Conservation (phyloP, 2,329 filamentous ascomycete genomes). For the Apiospora phragmitis region DNA sequence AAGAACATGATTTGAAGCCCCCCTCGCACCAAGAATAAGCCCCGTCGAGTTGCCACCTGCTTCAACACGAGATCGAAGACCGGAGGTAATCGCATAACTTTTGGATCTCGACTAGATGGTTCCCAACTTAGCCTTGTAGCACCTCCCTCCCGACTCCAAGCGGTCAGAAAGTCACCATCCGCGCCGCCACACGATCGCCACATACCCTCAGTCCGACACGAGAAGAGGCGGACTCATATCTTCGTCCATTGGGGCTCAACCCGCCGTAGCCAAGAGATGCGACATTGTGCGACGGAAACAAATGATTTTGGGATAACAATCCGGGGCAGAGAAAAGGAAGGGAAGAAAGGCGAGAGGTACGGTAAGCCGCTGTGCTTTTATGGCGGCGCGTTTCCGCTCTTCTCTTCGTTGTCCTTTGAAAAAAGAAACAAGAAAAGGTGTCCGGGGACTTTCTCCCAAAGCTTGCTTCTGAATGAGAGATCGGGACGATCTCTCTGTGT, state of each 20-base stretch:
- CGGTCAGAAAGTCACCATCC: conserved; percentile 30
- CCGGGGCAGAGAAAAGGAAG: conserved; percentile 35
- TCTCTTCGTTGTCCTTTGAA: conserved; percentile 43
- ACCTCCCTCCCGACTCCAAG: conserved; percentile 39
- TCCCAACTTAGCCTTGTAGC: conserved; percentile 55
- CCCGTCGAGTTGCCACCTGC: conserved; percentile 94
- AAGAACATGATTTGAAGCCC: conserved; percentile 49
- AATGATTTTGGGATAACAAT: conserved; percentile 42
- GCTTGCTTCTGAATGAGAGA: conserved; percentile 48
- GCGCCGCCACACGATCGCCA: conserved; percentile 18
- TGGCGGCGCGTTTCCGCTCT: conserved; percentile 98
- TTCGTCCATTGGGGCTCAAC: conserved; percentile 65
- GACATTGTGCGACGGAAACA: not conserved
- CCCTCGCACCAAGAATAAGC: conserved; percentile 99
- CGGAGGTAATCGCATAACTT: conserved; percentile 96
- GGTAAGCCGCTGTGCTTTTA: conserved; percentile 97
- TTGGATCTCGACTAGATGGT: conserved; percentile 83
- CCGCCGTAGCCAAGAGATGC: conserved; percentile 12
- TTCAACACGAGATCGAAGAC: conserved; percentile 36
- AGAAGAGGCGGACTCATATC: conserved; percentile 76
- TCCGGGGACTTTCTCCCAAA: conserved; percentile 99
- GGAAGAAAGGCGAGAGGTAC: conserved; percentile 56
- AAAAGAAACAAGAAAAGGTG: conserved; percentile 49
- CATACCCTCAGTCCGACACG: conserved; percentile 22
- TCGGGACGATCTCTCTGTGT: conserved; percentile 71